Percentiles rank a stretch among this genome's conserved stretches.
phyloP scores from a whole-genome alignment of 2,329 filamentous ascomycete species.

The Arthrobotrys iridis region DNA sequence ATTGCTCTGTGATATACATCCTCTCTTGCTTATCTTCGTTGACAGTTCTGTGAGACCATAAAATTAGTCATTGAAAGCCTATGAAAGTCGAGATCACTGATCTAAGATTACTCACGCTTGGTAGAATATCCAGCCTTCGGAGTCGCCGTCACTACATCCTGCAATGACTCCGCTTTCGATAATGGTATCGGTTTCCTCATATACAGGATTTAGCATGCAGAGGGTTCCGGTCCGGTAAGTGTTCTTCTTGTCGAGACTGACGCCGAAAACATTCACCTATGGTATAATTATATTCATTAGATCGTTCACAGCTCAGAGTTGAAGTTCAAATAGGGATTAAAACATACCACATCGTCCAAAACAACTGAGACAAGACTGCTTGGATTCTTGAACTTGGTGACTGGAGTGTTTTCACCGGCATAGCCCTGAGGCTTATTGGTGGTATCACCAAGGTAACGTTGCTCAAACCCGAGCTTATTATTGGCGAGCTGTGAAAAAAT shows the following conservation, averaged over 20 bases:
- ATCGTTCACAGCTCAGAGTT: neutral
- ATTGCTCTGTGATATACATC: neutral
- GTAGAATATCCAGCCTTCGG: conserved; percentile 11
- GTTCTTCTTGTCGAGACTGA: neutral
- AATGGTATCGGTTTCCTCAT: neutral
- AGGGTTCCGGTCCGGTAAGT: too few relatives aligned
- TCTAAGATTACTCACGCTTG: conserved; percentile 15
- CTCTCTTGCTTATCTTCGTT: too few relatives aligned
- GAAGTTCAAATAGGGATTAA: neutral
- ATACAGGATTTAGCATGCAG: neutral
- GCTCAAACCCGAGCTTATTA: neutral
- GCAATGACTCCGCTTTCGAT: neutral
- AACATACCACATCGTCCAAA: neutral
- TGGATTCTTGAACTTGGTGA: neutral
- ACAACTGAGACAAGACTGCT: neutral
- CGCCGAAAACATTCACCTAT: neutral
- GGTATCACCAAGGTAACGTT: neutral
- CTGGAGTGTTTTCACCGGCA: neutral
- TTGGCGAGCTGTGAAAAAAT: neutral
- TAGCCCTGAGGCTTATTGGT: neutral
- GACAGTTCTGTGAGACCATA: too few relatives aligned
- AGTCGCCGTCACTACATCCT: neutral
- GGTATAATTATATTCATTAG: neutral
- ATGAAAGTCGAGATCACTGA: neutral
- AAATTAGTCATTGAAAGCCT: too few relatives aligned